A percentile compares a stretch with the other conserved stretches of the same genome.
Evolutionary conservation across 2,329 filamentous ascomycete genomes (phyloP).

Genomic region (Exophiala oligosperma): DNA sequence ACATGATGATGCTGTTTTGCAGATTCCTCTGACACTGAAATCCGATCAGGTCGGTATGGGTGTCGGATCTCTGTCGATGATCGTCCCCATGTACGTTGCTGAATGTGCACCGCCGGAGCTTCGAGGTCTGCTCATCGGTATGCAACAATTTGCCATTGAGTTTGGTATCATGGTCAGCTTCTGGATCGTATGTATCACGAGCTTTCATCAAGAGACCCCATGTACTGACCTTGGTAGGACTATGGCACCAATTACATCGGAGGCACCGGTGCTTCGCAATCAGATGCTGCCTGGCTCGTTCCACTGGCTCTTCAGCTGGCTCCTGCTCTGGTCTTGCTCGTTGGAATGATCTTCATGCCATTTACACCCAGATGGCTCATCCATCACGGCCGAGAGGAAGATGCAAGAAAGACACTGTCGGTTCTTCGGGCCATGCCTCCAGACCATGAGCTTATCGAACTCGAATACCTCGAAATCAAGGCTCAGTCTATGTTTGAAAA

Average conservation of each 20-base stretch:
- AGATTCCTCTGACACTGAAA: neutral
- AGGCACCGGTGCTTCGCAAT: slow-evolving; percentile 59
- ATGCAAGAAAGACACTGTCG: slow-evolving; percentile 63
- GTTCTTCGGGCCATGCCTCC: slow-evolving; percentile 55
- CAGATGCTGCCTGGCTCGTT: slow-evolving; percentile 70
- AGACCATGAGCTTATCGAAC: slow-evolving; percentile 21
- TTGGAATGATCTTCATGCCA: slow-evolving; percentile 48
- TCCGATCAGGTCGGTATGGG: slow-evolving; percentile 35
- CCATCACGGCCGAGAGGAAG: slow-evolving; percentile 75
- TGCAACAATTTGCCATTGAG: slow-evolving; percentile 46
- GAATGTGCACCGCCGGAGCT: slow-evolving; percentile 41
- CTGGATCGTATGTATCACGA: slow-evolving; percentile 34
- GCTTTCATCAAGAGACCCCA: neutral
- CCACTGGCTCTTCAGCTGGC: slow-evolving; percentile 59
- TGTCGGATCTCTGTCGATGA: slow-evolving; percentile 43
- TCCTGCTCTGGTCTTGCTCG: slow-evolving; percentile 39
- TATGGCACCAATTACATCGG: slow-evolving; percentile 63
- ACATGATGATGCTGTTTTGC: neutral
- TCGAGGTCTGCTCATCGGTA: slow-evolving; percentile 42
- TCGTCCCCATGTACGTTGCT: slow-evolving; percentile 42
- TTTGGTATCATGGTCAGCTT: slow-evolving; percentile 47
- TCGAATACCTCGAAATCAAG: slow-evolving; percentile 79
- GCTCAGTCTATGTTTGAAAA: slow-evolving; percentile 78
- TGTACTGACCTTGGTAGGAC: slow-evolving; percentile 31
- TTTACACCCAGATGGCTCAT: slow-evolving; percentile 59